Evolutionary conservation across 495 filamentous ascomycete genomes (phyloP), one percentile per base, ranked within the genome.

Genomic region (Daldinia vernicosa): DNA sequence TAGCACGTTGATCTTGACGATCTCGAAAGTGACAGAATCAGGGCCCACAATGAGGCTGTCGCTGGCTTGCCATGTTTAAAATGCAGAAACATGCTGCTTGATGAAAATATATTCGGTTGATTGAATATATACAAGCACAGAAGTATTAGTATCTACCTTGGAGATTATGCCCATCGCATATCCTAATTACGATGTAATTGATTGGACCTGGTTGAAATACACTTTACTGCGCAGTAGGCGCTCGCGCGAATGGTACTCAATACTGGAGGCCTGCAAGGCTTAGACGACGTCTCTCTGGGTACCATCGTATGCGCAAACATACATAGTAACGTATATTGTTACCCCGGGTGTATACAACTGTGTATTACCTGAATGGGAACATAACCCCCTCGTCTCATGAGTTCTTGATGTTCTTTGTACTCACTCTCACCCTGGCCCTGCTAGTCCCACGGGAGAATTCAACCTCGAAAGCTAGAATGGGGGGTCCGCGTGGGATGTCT

Each of bases 401-500:
- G 50, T 47, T 40, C 33, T 40, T 27, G 40, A 52, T 58, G n/a
- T 12, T 69, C 56, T 35, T 30, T 52, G 53, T 56, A 26, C 32
- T 37, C 32, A 26, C 32, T 37, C 32, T 54, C 57, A 45, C 58
- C 51, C 51, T 55, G 26, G 40, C 55, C 51, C 22, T 35, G 66
- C 57, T 66, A 69, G 70, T 55, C 37, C 35, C 51, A 60, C 40
- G 61, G 66, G 28, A 73, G 37, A 54, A 69, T 63, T 39, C 52
- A 53, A 59, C 54, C 40, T 68, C 56, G 52, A 58, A 65, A 65
- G 15, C 43, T 63, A 19, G 40, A 66, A 66, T 61, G 62, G 70
- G 68, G 61, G 70, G 70, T 66, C 66, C 57, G 70, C 70, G 70
- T 73, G 70, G 70, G 70, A 69, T 63, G 70, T 43, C 61, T 73